Conservation (phyloP, 495 filamentous ascomycete genomes). For the Penicillium subrubescens region DNA sequence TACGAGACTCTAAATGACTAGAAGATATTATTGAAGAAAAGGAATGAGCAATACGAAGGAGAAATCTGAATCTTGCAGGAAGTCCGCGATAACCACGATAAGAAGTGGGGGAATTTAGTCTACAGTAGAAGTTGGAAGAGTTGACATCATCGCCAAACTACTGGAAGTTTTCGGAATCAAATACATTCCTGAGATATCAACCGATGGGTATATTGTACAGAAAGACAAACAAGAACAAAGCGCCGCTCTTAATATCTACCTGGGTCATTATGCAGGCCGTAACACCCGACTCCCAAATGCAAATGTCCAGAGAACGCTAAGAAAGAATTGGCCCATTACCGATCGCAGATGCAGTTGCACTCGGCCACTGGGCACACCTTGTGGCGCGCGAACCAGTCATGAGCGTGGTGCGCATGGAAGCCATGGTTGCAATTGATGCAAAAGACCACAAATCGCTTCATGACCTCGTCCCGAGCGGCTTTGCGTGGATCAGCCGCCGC, state of each 20-base stretch:
- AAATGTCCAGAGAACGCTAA: background rate
- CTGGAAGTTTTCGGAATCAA: background rate
- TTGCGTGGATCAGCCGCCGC: slow-evolving; percentile 39
- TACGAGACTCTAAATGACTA: background rate
- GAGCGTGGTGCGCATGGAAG: slow-evolving; percentile 84
- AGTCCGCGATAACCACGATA: background rate
- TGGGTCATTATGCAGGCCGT: background rate
- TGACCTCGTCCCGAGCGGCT: slow-evolving; percentile 37
- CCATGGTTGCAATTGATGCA: slow-evolving; percentile 90
- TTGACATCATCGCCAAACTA: background rate
- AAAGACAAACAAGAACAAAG: background rate
- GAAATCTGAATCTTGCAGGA: background rate
- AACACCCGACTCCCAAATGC: background rate
- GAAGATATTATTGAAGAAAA: background rate
- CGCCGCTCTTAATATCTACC: background rate
- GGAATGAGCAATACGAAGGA: background rate
- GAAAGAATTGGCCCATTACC: slow-evolving; percentile 17
- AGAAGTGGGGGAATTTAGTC: background rate
- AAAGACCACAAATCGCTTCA: slow-evolving; percentile 67
- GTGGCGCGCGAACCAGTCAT: slow-evolving; percentile 82
- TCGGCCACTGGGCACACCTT: slow-evolving; percentile 85
- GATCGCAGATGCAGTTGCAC: slow-evolving; percentile 79
- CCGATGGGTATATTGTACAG: slow-evolving; percentile 22
- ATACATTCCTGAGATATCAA: slow-evolving; percentile 2
- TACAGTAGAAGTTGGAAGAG: background rate